Evolutionary conservation across 2,329 filamentous ascomycete species (phyloP).

Genomic region (Trichoderma sp.): DNA sequence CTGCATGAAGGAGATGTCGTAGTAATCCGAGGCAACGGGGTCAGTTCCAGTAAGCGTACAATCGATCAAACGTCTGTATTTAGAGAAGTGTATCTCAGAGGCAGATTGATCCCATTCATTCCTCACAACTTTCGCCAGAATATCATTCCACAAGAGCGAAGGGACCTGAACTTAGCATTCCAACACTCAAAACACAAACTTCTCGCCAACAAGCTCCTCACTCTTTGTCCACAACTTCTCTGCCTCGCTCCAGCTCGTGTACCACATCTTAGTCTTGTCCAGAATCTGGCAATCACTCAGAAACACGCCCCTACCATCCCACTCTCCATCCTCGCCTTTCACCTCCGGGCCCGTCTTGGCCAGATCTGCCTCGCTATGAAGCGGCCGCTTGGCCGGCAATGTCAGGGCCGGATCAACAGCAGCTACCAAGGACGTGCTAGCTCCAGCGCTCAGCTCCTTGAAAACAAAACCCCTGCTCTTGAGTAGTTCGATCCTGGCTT

Average conservation of each 20-base stretch:
- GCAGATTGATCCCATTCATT: too few species aligned
- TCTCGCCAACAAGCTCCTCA: constrained; percentile 9
- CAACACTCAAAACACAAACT: neutral
- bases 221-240: constrained; percentile 20
- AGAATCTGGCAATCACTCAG: constrained; percentile 13
- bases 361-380: constrained; percentile 1
- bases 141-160: too few species aligned
- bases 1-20: too few species aligned
- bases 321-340: constrained; percentile 15
- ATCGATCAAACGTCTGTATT: too few species aligned
- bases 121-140: too few species aligned
- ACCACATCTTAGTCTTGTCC: constrained; percentile 6
- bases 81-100: too few species aligned
- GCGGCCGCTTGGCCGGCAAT: constrained; percentile 5
- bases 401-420: constrained; percentile 15
- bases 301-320: constrained; percentile 21
- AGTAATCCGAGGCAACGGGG: too few species aligned
- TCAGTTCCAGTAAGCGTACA: too few species aligned
- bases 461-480: neutral
- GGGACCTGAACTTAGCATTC: neutral
- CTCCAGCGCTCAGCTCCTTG: neutral
- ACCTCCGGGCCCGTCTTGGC: neutral
- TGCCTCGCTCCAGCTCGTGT: constrained; percentile 10
- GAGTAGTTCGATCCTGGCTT: neutral
- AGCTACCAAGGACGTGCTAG: constrained; percentile 15